A percentile compares a stretch with the other conserved stretches of the same genome.
Conservation (phyloP, 441 rosid genomes). For the Syzygium malaccense region DNA sequence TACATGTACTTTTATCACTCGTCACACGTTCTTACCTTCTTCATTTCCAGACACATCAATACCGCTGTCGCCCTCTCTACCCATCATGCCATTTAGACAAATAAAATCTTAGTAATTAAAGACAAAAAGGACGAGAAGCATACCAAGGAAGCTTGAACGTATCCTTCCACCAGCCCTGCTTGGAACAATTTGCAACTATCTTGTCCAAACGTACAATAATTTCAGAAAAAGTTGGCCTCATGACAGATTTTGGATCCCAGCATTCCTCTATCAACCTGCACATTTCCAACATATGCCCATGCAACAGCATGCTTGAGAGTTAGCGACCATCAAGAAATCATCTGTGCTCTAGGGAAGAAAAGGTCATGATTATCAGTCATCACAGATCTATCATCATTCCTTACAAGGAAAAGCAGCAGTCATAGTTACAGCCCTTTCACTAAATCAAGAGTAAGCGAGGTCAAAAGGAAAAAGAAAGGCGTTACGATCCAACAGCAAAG, state of each 20-base stretch:
- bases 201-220: constrained; percentile 64
- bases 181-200: constrained; percentile 52
- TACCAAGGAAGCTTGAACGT: constrained; percentile 59
- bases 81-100: neutral
- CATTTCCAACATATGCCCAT: neutral
- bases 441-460: neutral
- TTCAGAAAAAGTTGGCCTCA: constrained; percentile 66
- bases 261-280: constrained; percentile 76
- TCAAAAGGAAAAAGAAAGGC: neutral
- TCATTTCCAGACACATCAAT: neutral
- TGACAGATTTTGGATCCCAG: constrained; percentile 52
- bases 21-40: neutral
- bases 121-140: constrained; percentile 5
- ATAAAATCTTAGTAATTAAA: neutral
- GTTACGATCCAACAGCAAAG: neutral
- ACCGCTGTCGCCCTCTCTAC: neutral
- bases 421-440: neutral
- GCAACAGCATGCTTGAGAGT: neutral
- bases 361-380: neutral
- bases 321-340: neutral
- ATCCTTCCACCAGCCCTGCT: constrained; percentile 86
- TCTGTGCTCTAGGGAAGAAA: neutral
- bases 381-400: neutral
- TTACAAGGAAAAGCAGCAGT: neutral
- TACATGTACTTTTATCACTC: neutral